These are phyloP conservation scores for Pinus tabuliformis DNA, from an alignment of 75 land plant genomes.

Conservation along the genomic window DNA sequence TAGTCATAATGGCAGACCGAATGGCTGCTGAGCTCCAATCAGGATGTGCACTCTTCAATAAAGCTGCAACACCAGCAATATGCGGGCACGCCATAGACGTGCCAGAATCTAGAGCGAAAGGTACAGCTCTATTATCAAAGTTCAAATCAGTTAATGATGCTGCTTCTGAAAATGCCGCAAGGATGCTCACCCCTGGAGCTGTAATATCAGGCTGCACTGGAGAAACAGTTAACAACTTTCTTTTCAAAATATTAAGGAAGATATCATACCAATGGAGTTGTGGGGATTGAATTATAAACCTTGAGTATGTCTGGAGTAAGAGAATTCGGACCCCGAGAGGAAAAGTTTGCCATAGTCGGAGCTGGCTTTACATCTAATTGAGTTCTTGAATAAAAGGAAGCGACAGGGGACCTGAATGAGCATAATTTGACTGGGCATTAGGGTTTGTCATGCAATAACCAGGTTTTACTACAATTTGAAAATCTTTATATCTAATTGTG, in stretches of 20 bases:
- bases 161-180: conserved; percentile 20
- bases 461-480: too few species aligned
- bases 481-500: too few species aligned
- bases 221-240: background rate
- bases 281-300: conserved; percentile 13
- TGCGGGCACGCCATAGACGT: conserved; percentile 35
- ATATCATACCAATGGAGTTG: background rate
- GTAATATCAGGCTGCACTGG: conserved; percentile 28
- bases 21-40: conserved; percentile 33
- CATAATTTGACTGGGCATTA: too few species aligned
- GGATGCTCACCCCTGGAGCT: conserved; percentile 23
- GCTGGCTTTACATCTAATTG: conserved; percentile 33
- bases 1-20: conserved; percentile 23
- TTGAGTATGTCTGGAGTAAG: conserved; percentile 56
- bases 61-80: conserved; percentile 17
- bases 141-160: conserved; percentile 4
- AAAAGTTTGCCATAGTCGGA: conserved; percentile 61
- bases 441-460: too few species aligned
- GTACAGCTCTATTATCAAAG: conserved; percentile 9
- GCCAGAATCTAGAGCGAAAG: conserved; percentile 21
- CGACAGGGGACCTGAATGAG: too few species aligned
- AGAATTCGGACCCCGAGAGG: conserved; percentile 61
- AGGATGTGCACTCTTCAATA: conserved; percentile 20
- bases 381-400: too few species aligned
- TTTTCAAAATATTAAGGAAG: background rate